Percentiles rank a stretch among this genome's conserved stretches.
Evolutionary conservation across 305 asterid species (phyloP).

Genomic region (Solanum aculeatissimum): DNA sequence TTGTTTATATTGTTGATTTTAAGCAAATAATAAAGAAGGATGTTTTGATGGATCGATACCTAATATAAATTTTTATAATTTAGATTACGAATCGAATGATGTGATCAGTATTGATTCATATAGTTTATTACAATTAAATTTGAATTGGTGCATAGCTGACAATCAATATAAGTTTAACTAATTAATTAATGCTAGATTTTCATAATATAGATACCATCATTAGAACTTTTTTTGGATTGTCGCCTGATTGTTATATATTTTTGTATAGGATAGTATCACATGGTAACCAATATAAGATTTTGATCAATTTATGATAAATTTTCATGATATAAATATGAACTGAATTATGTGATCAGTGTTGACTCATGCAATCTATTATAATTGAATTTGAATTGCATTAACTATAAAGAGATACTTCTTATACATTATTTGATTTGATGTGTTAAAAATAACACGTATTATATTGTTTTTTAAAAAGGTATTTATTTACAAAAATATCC

Average conservation of each 20-base stretch:
- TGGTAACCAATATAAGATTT: neutral
- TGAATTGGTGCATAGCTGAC: neutral
- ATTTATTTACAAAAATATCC: no score
- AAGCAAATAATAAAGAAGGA: neutral
- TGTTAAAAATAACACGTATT: no score
- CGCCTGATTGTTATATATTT: neutral
- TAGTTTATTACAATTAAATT: neutral
- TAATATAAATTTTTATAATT: neutral
- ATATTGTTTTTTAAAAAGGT: no score
- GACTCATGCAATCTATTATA: neutral
- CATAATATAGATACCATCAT: neutral
- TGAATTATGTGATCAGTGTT: neutral
- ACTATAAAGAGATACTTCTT: no score
- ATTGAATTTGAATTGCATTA: neutral
- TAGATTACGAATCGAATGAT: neutral
- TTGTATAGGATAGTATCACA: neutral
- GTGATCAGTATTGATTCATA: neutral
- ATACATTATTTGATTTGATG: no score
- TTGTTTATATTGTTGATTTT: neutral
- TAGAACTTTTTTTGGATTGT: neutral
- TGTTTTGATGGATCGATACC: neutral
- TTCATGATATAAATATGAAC: neutral
- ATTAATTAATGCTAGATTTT: neutral
- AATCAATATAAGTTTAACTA: neutral
- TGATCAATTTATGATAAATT: neutral